Conservation (phyloP, 2,329 filamentous ascomycete genomes). For the Verticillium zaregamsianum region DNA sequence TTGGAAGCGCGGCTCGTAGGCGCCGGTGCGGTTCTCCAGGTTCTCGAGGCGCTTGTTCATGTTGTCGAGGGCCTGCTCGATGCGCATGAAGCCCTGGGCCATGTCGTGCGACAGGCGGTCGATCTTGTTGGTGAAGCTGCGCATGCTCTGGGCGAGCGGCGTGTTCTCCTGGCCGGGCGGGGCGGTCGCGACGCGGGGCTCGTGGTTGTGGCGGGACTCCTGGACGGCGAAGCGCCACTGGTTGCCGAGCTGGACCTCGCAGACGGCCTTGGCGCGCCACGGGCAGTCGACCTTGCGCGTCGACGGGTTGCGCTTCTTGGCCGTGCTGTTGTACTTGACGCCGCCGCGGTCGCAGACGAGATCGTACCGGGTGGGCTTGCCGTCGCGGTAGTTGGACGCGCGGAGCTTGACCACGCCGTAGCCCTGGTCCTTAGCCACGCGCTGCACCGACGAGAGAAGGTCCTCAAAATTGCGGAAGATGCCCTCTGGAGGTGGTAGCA, state of each 20-base stretch:
- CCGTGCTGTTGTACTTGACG: conserved; percentile 61
- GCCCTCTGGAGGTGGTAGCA: conserved; percentile 54
- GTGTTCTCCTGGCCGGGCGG: conserved; percentile 54
- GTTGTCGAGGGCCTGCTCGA: conserved; percentile 45
- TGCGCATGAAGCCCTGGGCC: conserved; percentile 44
- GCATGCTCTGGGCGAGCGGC: conserved; percentile 52
- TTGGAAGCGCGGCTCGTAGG: conserved; percentile 41
- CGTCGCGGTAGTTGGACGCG: conserved; percentile 59
- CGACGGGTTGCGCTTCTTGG: conserved; percentile 60
- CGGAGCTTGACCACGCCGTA: conserved; percentile 60
- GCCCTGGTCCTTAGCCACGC: conserved; percentile 57
- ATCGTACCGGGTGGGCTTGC: conserved; percentile 59
- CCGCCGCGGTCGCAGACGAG: conserved; percentile 60
- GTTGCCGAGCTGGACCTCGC: conserved; percentile 57
- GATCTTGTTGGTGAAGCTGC: conserved; percentile 55
- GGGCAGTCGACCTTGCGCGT: conserved; percentile 62
- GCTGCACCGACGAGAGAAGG: conserved; percentile 53
- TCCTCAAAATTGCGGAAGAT: conserved; percentile 59
- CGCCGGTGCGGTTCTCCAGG: conserved; percentile 41
- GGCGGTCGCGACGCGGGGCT: conserved; percentile 51
- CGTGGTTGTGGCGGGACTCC: conserved; percentile 57
- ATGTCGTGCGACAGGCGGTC: conserved; percentile 56
- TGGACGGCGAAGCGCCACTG: conserved; percentile 63
- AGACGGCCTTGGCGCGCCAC: conserved; percentile 60
- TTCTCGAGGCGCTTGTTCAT: conserved; percentile 53